Base-by-base conservation (phyloP, 2,329 filamentous ascomycete species). In the Colletotrichum chrysophilum region DNA sequence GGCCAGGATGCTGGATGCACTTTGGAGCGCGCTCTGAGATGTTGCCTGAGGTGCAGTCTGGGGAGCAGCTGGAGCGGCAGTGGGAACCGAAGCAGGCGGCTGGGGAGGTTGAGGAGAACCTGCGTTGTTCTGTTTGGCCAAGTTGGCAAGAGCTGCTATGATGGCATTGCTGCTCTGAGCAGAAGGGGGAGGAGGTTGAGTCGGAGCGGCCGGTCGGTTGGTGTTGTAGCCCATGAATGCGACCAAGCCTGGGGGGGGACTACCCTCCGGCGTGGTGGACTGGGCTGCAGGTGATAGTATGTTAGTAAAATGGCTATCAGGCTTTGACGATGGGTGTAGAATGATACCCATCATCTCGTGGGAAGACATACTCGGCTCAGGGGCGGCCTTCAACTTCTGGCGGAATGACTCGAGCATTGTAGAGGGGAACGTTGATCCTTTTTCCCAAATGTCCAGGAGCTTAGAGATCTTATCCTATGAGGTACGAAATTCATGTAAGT, bases 401-500 rank as follows among this genome's bases (percentile, higher is more conserved):
- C 95, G 96, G 89, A 98, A 98, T 48, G 91, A 92, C 77, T 89
- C 89, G 80, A 99, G 91, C 92, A 98, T 93, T 70, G 93, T 85
- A 56, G 90, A 84, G 30, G 97, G 96, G 85, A 99, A 98, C 26
- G 96, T 98, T 83, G 94, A 93, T 78, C 95, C 95, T 82, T 97
- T 97, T 84, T 98, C 96, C 97, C 97, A 99, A 79, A 99, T 99
- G 83, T 98, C 96, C 86, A 98, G 89, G 80, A 99, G 91, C 85
- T 98, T 98, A 83, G 90, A 93, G 85, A 98, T 96, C 88, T 98
- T 98, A 84, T 98, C 95, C 94, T 97, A 94, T 88, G 93, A 83
- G 79, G 83, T 78, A 82, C 83, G 80, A 79, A 80, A 82, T 82
- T 82, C 78, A 75, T 77, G 88, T 90, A 84, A 85, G 85, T 83